Conservation (phyloP, 345 rosid genomes). For the Populus deltoides region DNA sequence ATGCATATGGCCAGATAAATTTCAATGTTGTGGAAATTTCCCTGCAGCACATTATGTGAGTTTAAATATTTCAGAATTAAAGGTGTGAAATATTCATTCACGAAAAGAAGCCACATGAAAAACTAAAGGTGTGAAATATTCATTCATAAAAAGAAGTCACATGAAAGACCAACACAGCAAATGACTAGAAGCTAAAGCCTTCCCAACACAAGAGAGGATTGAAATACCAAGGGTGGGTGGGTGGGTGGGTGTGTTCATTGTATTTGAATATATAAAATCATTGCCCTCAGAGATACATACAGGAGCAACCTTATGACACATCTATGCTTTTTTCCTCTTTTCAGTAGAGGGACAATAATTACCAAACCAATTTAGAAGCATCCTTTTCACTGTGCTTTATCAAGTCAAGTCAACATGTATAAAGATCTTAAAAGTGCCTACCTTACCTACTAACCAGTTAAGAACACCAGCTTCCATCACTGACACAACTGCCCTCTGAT, state of each 20-base stretch:
- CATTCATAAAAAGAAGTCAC: neutral
- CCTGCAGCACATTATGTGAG: neutral
- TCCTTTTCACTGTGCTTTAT: neutral
- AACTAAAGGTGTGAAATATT: too few relatives aligned
- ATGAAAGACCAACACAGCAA: neutral
- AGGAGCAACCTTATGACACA: neutral
- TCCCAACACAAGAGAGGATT: neutral
- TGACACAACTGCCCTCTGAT: slow-evolving; percentile 59
- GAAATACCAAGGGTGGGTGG: neutral
- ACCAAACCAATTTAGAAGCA: neutral
- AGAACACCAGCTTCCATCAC: slow-evolving; percentile 87
- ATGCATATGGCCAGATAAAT: neutral
- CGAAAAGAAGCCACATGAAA: neutral
- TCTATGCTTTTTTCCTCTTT: neutral
- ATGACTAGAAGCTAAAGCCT: neutral
- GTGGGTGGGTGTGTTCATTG: neutral
- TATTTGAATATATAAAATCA: neutral
- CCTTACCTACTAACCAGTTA: slow-evolving; percentile 93
- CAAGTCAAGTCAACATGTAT: slow-evolving; percentile 5
- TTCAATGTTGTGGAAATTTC: slow-evolving; percentile 1
- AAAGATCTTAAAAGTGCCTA: slow-evolving; percentile 45
- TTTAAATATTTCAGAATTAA: neutral
- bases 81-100: too few relatives aligned
- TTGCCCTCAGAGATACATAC: neutral
- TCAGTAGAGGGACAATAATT: slow-evolving; percentile 5